These are phyloP conservation scores for Beverwykella pulmonaria DNA, from an alignment of 495 filamentous ascomycete genomes.

Conservation along the genomic window DNA sequence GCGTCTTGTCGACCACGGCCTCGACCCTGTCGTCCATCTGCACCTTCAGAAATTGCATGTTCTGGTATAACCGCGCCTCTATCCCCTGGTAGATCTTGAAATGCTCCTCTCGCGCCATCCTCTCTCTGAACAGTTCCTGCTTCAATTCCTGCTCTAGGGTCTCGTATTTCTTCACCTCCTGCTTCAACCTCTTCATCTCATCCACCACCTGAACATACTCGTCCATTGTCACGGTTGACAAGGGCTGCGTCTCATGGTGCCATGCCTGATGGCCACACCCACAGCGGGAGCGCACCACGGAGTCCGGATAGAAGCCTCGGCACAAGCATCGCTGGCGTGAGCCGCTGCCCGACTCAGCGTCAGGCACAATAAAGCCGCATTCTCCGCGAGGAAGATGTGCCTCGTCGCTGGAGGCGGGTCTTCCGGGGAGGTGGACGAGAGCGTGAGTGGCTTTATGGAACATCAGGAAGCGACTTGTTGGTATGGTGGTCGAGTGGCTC, in stretches of 20 bases:
- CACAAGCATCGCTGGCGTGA: constrained; percentile 43
- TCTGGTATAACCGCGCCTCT: constrained; percentile 35
- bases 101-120: constrained; percentile 32
- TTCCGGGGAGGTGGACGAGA: constrained; percentile 38
- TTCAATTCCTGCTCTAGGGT: constrained; percentile 32
- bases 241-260: constrained; percentile 39
- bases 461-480: constrained; percentile 34
- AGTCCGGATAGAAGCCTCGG: constrained; percentile 38
- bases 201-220: constrained; percentile 35
- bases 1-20: constrained; percentile 41
- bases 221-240: constrained; percentile 33
- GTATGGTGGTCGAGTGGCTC: constrained; percentile 24
- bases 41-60: constrained; percentile 36
- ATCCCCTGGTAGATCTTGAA: constrained; percentile 24
- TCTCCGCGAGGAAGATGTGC: constrained; percentile 41
- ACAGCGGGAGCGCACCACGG: constrained; percentile 40
- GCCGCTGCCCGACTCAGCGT: constrained; percentile 23
- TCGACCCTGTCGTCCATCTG: constrained; percentile 42
- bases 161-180: constrained; percentile 29
- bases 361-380: constrained; percentile 42
- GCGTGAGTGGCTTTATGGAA: constrained; percentile 32
- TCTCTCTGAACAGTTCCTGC: constrained; percentile 32
- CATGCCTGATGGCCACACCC: constrained; percentile 48
- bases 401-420: constrained; percentile 25
- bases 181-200: constrained; percentile 34